Evolutionary conservation across 2,329 filamentous ascomycete genomes (phyloP).

Genomic region (Ceratocystis alfenasii): DNA sequence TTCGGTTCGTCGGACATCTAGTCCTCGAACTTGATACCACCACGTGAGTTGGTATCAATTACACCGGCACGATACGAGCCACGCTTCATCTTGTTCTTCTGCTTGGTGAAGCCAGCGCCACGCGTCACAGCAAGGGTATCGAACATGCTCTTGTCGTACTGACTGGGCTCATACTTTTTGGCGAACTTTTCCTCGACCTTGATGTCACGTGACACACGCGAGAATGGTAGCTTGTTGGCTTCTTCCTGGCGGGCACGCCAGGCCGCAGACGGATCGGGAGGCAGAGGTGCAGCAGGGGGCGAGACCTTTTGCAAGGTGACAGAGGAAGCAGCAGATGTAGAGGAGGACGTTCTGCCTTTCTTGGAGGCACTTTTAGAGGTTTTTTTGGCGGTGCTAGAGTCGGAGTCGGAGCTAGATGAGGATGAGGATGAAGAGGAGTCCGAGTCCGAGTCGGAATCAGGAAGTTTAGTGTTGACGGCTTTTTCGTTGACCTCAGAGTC

Average conservation of each 20-base stretch:
- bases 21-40: constrained; percentile 91
- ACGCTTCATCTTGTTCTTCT: constrained; percentile 97
- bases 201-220: constrained; percentile 58
- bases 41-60: constrained; percentile 71
- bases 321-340: constrained; percentile 34
- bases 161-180: constrained; percentile 75
- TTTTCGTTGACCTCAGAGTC: too few species aligned
- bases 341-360: constrained; percentile 34
- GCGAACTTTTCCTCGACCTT: constrained; percentile 55
- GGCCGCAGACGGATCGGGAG: constrained; percentile 36
- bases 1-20: constrained; percentile 31
- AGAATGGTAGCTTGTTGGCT: constrained; percentile 59
- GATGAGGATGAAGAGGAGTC: neutral
- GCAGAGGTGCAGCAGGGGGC: constrained; percentile 40
- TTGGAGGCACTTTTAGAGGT: constrained; percentile 24
- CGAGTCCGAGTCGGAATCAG: too few species aligned
- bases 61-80: constrained; percentile 81
- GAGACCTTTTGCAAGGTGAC: constrained; percentile 44
- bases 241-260: constrained; percentile 32
- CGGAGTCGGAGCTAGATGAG: constrained; percentile 24
- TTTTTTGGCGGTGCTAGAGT: constrained; percentile 23
- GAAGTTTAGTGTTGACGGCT: too few species aligned
- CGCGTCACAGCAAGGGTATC: constrained; percentile 80
- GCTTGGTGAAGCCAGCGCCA: constrained; percentile 97
- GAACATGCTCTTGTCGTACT: constrained; percentile 80